A percentile compares a stretch with the other conserved stretches of the same genome.
Conservation (phyloP, 257 asterid species). For the Vinca minor region DNA sequence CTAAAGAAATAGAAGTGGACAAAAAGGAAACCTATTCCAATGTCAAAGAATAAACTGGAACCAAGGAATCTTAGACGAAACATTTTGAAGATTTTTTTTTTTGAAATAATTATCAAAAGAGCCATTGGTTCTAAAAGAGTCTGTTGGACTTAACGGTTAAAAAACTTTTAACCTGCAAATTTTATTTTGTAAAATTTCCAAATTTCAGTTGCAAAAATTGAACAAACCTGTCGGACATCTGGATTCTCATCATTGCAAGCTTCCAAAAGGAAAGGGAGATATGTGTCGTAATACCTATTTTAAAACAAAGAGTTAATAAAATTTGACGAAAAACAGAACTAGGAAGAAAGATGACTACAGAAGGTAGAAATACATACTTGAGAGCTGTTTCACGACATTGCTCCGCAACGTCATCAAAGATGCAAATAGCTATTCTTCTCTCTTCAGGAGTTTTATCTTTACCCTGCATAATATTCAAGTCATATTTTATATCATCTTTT, state of each 20-base stretch:
- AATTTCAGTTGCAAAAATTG: neutral
- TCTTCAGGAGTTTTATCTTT: conserved; percentile 94
- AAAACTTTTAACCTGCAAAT: neutral
- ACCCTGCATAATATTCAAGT: conserved; percentile 45
- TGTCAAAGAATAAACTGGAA: neutral
- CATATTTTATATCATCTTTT: neutral
- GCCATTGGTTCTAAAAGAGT: neutral
- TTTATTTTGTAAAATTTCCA: neutral
- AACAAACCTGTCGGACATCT: conserved; percentile 86
- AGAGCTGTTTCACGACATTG: conserved; percentile 86
- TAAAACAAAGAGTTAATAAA: conserved; percentile 7
- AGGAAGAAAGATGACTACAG: conserved; percentile 10
- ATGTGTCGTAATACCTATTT: conserved; percentile 75
- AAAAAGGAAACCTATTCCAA: neutral
- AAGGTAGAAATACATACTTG: conserved; percentile 37
- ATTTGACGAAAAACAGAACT: conserved; percentile 4
- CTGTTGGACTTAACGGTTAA: neutral
- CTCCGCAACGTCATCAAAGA: conserved; percentile 97
- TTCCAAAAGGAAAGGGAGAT: conserved; percentile 94
- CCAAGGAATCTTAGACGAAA: too few relatives aligned
- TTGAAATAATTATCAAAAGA: neutral
- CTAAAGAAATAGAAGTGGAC: neutral
- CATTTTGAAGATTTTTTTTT: too few relatives aligned
- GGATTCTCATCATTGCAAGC: conserved; percentile 92
- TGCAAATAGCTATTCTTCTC: conserved; percentile 96